These are phyloP conservation scores for Piromyces finnis DNA, from an alignment of 192 early-diverging fungal genomes.

Conservation along the genomic window DNA sequence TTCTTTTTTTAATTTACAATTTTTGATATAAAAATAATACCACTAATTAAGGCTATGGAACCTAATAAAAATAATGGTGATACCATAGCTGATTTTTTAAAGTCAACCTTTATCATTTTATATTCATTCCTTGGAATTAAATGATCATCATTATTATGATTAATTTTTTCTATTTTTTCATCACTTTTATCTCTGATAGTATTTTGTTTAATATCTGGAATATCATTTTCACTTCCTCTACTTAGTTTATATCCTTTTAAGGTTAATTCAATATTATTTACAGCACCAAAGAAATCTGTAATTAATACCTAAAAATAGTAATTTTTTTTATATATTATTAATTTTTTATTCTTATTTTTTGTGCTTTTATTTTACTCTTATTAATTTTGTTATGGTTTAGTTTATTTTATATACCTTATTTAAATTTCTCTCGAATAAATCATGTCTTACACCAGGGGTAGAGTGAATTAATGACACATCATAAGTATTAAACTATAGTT, in stretches of 20 bases:
- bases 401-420: slow-evolving; percentile 70
- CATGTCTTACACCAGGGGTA: slow-evolving; percentile 64
- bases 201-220: background rate
- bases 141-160: background rate
- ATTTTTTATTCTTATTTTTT: too few relatives aligned
- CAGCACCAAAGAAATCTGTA: background rate
- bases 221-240: background rate
- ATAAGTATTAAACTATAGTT: slow-evolving; percentile 79
- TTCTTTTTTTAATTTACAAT: background rate
- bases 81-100: background rate
- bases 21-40: background rate
- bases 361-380: too few relatives aligned
- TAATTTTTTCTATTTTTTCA: background rate
- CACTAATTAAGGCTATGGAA: background rate
- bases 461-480: slow-evolving; percentile 54
- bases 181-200: too few relatives aligned
- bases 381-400: too few relatives aligned
- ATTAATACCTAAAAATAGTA: background rate
- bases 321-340: too few relatives aligned
- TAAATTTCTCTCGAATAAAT: slow-evolving; percentile 61
- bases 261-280: background rate
- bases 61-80: background rate
- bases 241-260: background rate
- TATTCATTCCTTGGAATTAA: background rate
- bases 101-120: background rate